These are phyloP conservation scores for Juncus effusus DNA, from an alignment of 176 grass and related monocot genomes.

Conservation along the genomic window DNA sequence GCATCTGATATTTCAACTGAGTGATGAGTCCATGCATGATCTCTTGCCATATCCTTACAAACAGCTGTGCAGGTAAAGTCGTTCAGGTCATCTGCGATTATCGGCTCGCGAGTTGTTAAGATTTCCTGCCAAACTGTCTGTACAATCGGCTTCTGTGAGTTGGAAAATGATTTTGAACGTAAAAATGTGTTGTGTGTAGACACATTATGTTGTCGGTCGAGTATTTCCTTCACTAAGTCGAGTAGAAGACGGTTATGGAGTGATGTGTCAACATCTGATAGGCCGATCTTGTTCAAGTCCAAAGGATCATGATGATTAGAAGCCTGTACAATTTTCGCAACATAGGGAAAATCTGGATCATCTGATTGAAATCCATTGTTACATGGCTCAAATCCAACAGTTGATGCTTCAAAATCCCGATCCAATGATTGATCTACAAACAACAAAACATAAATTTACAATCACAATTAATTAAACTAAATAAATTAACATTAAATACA, in stretches of 20 bases:
- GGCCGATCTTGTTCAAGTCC: conserved; percentile 31
- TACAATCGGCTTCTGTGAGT: conserved; percentile 32
- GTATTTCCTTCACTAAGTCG: conserved; percentile 47
- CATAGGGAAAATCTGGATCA: conserved; percentile 62
- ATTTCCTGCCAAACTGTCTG: conserved; percentile 34
- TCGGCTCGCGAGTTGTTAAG: conserved; percentile 11
- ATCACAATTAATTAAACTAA: background rate
- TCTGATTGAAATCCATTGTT: background rate
- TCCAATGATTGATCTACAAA: conserved; percentile 14
- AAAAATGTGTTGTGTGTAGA: conserved; percentile 42
- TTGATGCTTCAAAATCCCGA: conserved; percentile 29
- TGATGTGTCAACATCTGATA: conserved; percentile 14
- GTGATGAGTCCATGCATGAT: conserved; percentile 25
- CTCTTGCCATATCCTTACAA: conserved; percentile 43
- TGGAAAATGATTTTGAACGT: conserved; percentile 31
- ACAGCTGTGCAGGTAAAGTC: conserved; percentile 41
- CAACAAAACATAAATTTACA: background rate
- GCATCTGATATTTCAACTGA: conserved; percentile 43
- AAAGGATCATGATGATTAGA: conserved; percentile 18
- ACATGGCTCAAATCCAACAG: background rate
- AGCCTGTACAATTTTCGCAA: conserved; percentile 43
- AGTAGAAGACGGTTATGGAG: conserved; percentile 50
- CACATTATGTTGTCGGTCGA: conserved; percentile 36
- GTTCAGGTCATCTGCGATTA: conserved; percentile 24
- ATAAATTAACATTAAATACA: background rate